These are phyloP conservation scores for Pseudofabraea citricarpa DNA, from an alignment of 2,329 filamentous ascomycete genomes.

Conservation along the genomic window DNA sequence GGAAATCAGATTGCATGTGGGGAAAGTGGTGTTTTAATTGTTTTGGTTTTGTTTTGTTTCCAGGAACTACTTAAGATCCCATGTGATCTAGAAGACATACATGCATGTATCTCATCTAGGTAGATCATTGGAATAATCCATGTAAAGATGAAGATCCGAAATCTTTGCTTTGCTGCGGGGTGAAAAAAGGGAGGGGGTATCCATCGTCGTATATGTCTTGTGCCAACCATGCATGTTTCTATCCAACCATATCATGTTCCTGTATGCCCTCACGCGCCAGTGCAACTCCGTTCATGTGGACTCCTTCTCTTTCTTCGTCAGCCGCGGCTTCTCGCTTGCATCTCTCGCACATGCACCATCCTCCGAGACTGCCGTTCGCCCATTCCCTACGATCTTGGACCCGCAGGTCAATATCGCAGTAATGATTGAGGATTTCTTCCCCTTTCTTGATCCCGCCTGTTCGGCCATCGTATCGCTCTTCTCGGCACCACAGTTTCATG, in stretches of 20 bases:
- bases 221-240: neutral
- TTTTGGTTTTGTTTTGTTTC: too few relatives aligned
- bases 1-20: too few relatives aligned
- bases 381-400: conserved; percentile 83
- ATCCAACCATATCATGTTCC: neutral
- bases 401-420: conserved; percentile 77
- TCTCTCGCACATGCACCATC: conserved; percentile 79
- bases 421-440: conserved; percentile 88
- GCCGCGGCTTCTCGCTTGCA: conserved; percentile 66
- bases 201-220: too few relatives aligned
- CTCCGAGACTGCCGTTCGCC: conserved; percentile 82
- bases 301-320: conserved; percentile 9
- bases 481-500: conserved; percentile 65
- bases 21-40: too few relatives aligned
- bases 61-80: too few relatives aligned
- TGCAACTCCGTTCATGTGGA: neutral
- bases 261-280: neutral
- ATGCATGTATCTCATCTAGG: too few relatives aligned
- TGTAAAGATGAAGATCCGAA: too few relatives aligned
- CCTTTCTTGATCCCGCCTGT: conserved; percentile 65
- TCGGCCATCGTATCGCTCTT: conserved; percentile 48
- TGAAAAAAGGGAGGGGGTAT: too few relatives aligned
- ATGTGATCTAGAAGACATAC: too few relatives aligned
- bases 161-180: too few relatives aligned
- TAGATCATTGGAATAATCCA: too few relatives aligned